Evolutionary conservation across 345 rosid genomes (phyloP).

Genomic region (Syzygium grande): DNA sequence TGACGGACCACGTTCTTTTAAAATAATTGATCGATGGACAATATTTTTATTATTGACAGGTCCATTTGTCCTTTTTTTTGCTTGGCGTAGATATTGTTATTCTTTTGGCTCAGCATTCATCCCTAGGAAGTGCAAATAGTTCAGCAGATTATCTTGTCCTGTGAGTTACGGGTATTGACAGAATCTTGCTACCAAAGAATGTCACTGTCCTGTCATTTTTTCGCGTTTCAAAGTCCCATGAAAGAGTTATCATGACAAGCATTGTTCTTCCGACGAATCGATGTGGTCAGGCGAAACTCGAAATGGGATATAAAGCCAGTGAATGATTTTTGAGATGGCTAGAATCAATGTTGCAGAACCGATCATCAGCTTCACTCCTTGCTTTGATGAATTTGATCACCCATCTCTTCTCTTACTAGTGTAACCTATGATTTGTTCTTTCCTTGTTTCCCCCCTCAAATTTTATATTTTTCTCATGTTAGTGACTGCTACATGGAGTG

Average conservation of each 20-base stretch:
- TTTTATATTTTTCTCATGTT: background rate
- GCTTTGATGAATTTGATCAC: background rate
- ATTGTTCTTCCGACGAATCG: background rate
- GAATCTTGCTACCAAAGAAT: background rate
- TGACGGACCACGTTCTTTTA: too few species aligned
- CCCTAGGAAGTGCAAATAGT: background rate
- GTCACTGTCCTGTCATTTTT: background rate
- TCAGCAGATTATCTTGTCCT: background rate
- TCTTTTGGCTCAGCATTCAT: background rate
- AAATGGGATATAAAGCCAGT: background rate
- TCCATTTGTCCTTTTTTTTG: background rate
- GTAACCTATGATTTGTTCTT: background rate
- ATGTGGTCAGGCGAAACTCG: background rate
- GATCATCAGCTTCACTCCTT: background rate
- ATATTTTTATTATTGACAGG: conserved; percentile 27
- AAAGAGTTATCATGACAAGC: background rate
- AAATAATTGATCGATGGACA: too few species aligned
- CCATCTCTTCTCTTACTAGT: background rate
- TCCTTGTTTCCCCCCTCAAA: background rate
- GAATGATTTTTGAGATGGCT: background rate
- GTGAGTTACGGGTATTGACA: background rate
- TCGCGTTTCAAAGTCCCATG: background rate
- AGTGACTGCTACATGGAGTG: conserved; percentile 71
- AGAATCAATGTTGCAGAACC: background rate
- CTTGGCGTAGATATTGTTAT: background rate